A percentile compares a stretch with the other conserved stretches of the same genome.
Evolutionary conservation across 306 rosid genomes (phyloP).

Genomic region (Trichosanthes cucumerina): DNA sequence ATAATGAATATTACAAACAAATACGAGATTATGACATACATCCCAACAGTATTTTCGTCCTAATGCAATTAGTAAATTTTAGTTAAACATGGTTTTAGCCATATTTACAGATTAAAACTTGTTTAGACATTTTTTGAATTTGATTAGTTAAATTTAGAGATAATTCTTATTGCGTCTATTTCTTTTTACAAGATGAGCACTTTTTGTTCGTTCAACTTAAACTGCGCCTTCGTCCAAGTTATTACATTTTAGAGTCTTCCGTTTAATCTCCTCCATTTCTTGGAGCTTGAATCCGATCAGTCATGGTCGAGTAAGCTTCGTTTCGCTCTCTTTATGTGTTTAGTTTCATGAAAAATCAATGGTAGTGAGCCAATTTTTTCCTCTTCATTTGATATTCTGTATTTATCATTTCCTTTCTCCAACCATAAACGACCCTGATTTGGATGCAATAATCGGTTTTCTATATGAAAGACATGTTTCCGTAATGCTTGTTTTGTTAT

Average conservation of each 20-base stretch:
- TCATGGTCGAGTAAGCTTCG: slow-evolving; percentile 2
- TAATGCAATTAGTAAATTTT: no score
- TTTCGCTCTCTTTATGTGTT: background rate
- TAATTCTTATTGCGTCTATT: no score
- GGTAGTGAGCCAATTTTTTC: background rate
- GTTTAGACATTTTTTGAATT: no score
- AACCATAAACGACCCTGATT: background rate
- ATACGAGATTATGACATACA: no score
- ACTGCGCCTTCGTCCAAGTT: background rate
- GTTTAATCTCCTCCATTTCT: background rate
- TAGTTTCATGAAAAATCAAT: background rate
- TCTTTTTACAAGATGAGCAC: background rate
- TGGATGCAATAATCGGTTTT: background rate
- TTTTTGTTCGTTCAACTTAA: background rate
- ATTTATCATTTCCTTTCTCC: background rate
- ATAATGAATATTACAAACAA: no score
- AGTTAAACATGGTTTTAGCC: no score
- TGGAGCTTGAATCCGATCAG: slow-evolving; percentile 1
- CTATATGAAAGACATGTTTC: background rate
- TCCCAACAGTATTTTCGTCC: no score
- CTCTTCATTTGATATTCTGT: background rate
- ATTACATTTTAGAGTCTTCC: background rate
- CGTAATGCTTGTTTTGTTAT: background rate
- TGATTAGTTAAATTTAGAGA: no score
- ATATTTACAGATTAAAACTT: no score